These are phyloP conservation scores for Malus hybrid DNA, from an alignment of 331 rosid genomes.

Conservation along the genomic window DNA sequence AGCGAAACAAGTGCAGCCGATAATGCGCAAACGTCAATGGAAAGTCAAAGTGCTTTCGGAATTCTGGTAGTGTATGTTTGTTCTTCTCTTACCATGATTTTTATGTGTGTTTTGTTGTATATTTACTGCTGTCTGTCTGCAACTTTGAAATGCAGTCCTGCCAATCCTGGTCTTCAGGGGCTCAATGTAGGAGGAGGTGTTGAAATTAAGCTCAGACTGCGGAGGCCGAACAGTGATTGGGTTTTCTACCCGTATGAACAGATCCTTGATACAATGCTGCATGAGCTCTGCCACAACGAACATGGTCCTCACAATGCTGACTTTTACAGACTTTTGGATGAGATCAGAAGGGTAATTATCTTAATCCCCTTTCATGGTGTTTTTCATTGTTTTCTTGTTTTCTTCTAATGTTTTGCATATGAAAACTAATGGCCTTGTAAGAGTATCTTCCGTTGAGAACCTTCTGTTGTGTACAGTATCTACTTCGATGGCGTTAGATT, in stretches of 20 bases:
- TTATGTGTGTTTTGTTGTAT: background rate
- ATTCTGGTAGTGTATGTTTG: slow-evolving; percentile 26
- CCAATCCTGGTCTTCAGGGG: slow-evolving; percentile 49
- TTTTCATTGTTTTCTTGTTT: background rate
- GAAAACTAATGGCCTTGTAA: background rate
- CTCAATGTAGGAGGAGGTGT: slow-evolving; percentile 52
- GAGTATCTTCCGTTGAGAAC: background rate
- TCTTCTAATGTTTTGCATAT: background rate
- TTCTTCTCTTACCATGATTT: slow-evolving; percentile 1
- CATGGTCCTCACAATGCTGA: slow-evolving; percentile 51
- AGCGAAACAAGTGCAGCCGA: slow-evolving; percentile 55
- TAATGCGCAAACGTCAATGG: slow-evolving; percentile 50
- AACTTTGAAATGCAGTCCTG: slow-evolving; percentile 38
- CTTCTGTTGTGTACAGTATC: background rate
- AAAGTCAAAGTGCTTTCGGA: slow-evolving; percentile 54
- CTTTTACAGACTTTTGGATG: slow-evolving; percentile 52
- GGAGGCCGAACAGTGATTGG: slow-evolving; percentile 48
- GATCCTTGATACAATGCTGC: slow-evolving; percentile 58
- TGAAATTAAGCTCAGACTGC: slow-evolving; percentile 46
- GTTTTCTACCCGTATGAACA: slow-evolving; percentile 56
- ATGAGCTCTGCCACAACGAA: slow-evolving; percentile 59
- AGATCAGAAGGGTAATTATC: slow-evolving; percentile 46
- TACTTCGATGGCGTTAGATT: background rate
- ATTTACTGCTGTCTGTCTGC: slow-evolving; percentile 5
- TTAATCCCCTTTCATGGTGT: background rate